These are phyloP conservation scores for Lepidium didymum DNA, from an alignment of 345 rosid genomes.

Conservation along the genomic window DNA sequence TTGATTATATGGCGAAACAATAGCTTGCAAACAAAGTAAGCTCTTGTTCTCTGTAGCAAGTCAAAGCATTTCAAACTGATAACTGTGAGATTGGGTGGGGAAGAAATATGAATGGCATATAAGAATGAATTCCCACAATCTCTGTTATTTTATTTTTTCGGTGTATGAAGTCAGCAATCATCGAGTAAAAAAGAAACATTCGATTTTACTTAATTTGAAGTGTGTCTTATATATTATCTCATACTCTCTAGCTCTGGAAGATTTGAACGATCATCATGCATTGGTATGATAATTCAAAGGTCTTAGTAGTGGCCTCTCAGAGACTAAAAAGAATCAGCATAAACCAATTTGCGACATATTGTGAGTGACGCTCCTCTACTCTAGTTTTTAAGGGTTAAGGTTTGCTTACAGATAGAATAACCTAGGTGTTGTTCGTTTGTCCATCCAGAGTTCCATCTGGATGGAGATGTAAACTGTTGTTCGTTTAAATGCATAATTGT, in stretches of 20 bases:
- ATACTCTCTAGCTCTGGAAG: not conserved
- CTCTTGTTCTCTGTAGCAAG: not conserved
- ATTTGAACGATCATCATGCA: too few relatives aligned
- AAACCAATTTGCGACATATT: not conserved
- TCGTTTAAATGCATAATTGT: too few relatives aligned
- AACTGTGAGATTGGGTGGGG: not conserved
- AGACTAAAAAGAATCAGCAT: not conserved
- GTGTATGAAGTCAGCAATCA: not conserved
- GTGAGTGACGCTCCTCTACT: not conserved
- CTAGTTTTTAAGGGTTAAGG: not conserved
- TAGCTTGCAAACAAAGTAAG: not conserved
- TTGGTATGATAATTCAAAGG: too few relatives aligned
- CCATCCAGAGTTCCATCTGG: too few relatives aligned
- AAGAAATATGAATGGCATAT: not conserved
- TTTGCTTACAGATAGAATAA: not conserved
- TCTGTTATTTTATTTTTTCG: not conserved
- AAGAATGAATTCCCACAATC: not conserved
- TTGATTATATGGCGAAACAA: constrained; percentile 16
- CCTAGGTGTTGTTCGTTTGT: too few relatives aligned
- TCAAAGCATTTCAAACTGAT: not conserved
- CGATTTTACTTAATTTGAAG: not conserved
- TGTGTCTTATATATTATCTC: not conserved
- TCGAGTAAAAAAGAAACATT: not conserved
- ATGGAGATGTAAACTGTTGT: too few relatives aligned
- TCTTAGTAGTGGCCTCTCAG: too few relatives aligned